Evolutionary conservation across 441 rosid genomes (phyloP), one percentile per base, ranked within the genome.

Genomic region (Syzygium malaccense): DNA sequence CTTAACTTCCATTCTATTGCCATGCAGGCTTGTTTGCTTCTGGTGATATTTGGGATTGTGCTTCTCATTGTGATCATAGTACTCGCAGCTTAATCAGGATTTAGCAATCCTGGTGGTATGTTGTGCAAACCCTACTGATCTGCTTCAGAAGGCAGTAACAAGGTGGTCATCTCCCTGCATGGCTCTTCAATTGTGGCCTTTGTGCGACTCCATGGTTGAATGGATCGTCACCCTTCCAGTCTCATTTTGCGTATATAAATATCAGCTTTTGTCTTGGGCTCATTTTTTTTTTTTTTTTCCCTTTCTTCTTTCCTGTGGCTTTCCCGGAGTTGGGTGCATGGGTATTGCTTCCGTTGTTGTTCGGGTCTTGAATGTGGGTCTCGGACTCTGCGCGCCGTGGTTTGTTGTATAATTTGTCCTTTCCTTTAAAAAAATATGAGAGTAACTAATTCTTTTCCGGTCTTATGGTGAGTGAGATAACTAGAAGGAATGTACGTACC

Each of bases 21-120:
- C 28, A n/a, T 86, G 93, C 95, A 98, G 99, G 85, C 95, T 78
- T 98, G 99, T 90, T 93, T 98, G 95, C 95, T 98, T 78, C 89
- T 97, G 96, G 98, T 98, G 93, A 98, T 98, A 90, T 98, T 97
- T 19, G 98, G 98, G 87, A 94, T 97, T n/a, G 94, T 94, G 91
- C 95, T 98, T 64, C 96, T 97, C 92, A 97, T 96, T 11, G 96
- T 97, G 91, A 91, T 97, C 87, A 89, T 97, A 91, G 95, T 98
- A 55, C 93, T 98, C 6, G 93, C 93, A 15, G 97, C 98, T 68
- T 98, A 91, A 95, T 89, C 87, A 71, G 86, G 78, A 28, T 45
- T 71, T 80, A 26, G 33, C 14, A 41, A 41, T 75, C 51, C 83
- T 3, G 51, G 53, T 75, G 28, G 53, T 41, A 23, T 75, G 83